Evolutionary conservation across 176 grass and related monocot genomes (phyloP).

Genomic region (Oryza officinalis): DNA sequence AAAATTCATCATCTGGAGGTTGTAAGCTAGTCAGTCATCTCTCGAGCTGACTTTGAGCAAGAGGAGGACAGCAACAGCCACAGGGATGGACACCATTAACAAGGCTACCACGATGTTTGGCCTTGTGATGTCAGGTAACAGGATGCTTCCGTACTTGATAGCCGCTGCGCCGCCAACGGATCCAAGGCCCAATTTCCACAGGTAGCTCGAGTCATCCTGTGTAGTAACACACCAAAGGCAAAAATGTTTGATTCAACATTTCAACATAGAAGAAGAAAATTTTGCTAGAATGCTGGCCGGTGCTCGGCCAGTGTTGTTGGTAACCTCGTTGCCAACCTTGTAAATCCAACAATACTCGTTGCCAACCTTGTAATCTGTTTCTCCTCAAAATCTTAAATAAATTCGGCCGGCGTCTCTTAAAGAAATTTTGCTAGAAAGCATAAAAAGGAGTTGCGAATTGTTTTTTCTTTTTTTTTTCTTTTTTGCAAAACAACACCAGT

Average conservation of each 20-base stretch:
- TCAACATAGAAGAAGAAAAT: not conserved
- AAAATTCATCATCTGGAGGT: not conserved
- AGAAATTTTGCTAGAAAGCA: too few relatives aligned
- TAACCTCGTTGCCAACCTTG: too few relatives aligned
- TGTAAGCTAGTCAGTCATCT: not conserved
- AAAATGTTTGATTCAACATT: not conserved
- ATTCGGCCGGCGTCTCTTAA: too few relatives aligned
- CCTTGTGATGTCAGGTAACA: conserved; percentile 75
- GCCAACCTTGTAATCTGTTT: too few relatives aligned
- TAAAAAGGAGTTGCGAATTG: not conserved
- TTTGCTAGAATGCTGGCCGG: too few relatives aligned
- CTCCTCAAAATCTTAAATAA: too few relatives aligned
- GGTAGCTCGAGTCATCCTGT: conserved; percentile 64
- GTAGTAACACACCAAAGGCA: not conserved
- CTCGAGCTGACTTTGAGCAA: conserved; percentile 58
- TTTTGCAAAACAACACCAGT: not conserved
- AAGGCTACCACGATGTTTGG: conserved; percentile 74
- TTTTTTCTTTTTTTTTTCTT: not conserved
- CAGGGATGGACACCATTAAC: conserved; percentile 71
- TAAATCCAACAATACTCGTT: too few relatives aligned
- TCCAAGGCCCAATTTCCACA: conserved; percentile 66
- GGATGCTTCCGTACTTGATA: conserved; percentile 78
- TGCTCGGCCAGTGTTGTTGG: too few relatives aligned
- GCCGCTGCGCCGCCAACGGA: conserved; percentile 69
- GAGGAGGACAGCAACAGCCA: conserved; percentile 52